Evolutionary conservation across 495 filamentous ascomycete genomes (phyloP).

Genomic region (Tuber calosporum): DNA sequence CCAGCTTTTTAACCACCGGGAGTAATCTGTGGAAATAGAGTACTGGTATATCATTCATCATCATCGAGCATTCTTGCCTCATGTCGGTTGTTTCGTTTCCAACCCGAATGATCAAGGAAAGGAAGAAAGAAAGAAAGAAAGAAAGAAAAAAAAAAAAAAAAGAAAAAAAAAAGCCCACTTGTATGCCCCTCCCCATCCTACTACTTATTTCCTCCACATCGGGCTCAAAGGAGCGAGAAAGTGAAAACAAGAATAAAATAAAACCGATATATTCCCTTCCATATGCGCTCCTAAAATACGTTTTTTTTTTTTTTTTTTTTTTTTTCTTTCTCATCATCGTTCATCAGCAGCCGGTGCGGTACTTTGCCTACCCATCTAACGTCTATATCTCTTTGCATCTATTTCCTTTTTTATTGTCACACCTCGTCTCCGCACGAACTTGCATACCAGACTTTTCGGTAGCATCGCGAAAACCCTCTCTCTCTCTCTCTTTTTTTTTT

Average conservation of each 20-base stretch:
- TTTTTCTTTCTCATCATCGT: background rate
- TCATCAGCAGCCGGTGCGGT: background rate
- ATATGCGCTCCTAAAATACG: background rate
- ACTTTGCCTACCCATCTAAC: background rate
- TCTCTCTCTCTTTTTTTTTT: background rate
- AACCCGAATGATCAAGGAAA: background rate
- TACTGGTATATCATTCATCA: background rate
- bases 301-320: background rate
- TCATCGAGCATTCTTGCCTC: slow-evolving; percentile 3
- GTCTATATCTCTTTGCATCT: background rate
- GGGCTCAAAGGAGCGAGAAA: background rate
- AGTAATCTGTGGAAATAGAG: background rate
- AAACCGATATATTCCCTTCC: slow-evolving; percentile 3
- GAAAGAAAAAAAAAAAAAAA: background rate
- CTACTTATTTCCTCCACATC: background rate
- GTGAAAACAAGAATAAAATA: background rate
- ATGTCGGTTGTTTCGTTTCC: slow-evolving; percentile 7
- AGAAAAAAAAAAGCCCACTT: background rate
- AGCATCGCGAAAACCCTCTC: background rate
- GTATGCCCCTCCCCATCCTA: background rate
- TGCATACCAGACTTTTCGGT: slow-evolving; percentile 4
- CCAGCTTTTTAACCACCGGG: slow-evolving; percentile 1
- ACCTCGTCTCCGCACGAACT: background rate
- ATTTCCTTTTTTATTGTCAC: slow-evolving; percentile 5
- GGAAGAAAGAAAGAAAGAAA: background rate